Percentiles rank a stretch among this genome's conserved stretches.
These are phyloP conservation scores for Climacium dendroides DNA, from an alignment of 225 moss, liverwort and hornwort species.

Conservation along the genomic window DNA sequence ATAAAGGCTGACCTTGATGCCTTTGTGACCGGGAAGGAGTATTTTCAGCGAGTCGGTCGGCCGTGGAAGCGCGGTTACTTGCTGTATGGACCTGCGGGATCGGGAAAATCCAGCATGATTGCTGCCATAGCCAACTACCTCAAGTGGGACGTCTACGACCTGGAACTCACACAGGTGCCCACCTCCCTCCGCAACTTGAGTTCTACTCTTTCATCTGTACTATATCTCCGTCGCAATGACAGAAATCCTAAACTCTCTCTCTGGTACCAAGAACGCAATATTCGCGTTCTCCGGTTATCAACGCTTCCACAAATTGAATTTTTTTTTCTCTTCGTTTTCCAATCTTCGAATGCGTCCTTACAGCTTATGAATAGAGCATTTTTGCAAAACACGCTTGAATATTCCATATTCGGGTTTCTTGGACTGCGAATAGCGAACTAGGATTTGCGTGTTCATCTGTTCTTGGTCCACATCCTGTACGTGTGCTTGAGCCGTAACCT, in stretches of 20 bases:
- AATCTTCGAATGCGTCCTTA: too few species aligned
- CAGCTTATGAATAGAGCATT: background rate
- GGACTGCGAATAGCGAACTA: too few species aligned
- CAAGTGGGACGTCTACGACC: conserved; percentile 67
- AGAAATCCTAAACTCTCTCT: background rate
- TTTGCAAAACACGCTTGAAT: too few species aligned
- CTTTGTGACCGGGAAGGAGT: conserved; percentile 34
- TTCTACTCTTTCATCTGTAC: background rate
- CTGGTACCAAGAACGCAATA: background rate
- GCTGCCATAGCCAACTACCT: conserved; percentile 86
- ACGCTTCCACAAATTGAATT: background rate
- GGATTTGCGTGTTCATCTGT: background rate
- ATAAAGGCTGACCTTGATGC: conserved; percentile 40
- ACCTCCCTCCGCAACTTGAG: background rate
- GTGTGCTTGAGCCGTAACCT: background rate
- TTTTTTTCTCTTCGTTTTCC: background rate
- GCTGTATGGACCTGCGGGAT: conserved; percentile 64
- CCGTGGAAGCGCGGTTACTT: conserved; percentile 85
- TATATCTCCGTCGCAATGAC: background rate
- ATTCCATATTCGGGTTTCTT: background rate
- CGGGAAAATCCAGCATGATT: conserved; percentile 79
- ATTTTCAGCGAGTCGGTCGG: conserved; percentile 48
- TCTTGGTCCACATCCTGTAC: background rate
- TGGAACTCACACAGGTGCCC: conserved; percentile 72
- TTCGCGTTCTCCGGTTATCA: background rate